Conservation (phyloP, 495 filamentous ascomycete genomes). For the Talaromyces nanjingensis region DNA sequence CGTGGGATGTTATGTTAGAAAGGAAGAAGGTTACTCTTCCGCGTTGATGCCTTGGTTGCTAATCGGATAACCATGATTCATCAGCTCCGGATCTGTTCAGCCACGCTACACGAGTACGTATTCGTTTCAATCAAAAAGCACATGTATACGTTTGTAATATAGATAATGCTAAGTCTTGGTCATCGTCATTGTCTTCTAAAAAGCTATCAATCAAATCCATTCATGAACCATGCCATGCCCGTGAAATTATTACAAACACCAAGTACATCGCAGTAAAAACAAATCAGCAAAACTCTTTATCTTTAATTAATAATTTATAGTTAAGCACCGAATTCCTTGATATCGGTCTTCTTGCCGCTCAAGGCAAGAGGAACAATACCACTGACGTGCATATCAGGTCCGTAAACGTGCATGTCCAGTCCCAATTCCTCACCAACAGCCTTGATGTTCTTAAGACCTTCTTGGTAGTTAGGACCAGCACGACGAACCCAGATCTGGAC, state of each 20-base stretch:
- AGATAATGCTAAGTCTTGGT: neutral
- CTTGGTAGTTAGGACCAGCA: conserved; percentile 98
- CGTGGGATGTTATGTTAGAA: neutral
- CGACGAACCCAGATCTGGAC: conserved; percentile 99
- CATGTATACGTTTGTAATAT: neutral
- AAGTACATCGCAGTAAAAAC: conserved; percentile 10
- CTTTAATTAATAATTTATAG: neutral
- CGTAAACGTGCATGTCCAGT: conserved; percentile 92
- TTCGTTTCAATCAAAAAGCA: neutral
- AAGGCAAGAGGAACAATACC: conserved; percentile 65
- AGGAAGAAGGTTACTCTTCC: neutral
- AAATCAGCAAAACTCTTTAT: conserved; percentile 4
- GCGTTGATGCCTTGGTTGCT: neutral
- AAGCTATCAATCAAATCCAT: conserved; percentile 10
- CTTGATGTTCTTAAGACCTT: conserved; percentile 99
- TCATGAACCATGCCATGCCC: conserved; percentile 12
- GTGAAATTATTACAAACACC: conserved; percentile 12
- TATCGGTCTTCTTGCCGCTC: conserved; percentile 48
- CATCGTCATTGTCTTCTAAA: conserved; percentile 1
- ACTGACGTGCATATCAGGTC: conserved; percentile 87
- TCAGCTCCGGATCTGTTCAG: too few relatives aligned
- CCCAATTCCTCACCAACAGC: conserved; percentile 86
- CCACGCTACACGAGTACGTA: too few relatives aligned
- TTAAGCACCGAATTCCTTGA: conserved; percentile 46
- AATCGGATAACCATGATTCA: neutral